A percentile compares a stretch with the other conserved stretches of the same genome.
phyloP scores from a whole-genome alignment of 305 asterid species.

The Withania somnifera region DNA sequence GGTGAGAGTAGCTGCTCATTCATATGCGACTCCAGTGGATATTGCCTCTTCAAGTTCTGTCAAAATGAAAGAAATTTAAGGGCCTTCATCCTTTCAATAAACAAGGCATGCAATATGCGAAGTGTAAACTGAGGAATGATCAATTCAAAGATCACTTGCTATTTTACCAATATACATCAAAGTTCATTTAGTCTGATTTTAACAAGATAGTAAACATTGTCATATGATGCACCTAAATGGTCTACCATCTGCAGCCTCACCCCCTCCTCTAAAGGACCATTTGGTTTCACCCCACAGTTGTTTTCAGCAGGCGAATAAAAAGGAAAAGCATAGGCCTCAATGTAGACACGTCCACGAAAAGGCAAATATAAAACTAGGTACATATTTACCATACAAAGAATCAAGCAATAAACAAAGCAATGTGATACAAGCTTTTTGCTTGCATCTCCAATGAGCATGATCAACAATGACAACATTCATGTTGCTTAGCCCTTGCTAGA shows the following conservation, averaged over 20 bases:
- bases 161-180: neutral
- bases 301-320: neutral
- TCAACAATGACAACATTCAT: neutral
- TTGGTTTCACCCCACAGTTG: neutral
- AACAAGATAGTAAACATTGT: neutral
- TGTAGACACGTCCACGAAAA: neutral
- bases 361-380: neutral
- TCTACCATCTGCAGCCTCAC: neutral
- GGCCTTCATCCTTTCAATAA: neutral
- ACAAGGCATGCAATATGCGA: neutral
- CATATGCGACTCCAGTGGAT: slow-evolving; percentile 54
- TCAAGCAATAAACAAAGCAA: neutral
- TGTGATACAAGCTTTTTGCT: neutral
- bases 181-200: neutral
- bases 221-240: neutral
- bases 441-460: neutral
- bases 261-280: neutral
- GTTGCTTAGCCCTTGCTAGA: neutral
- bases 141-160: neutral
- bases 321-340: neutral
- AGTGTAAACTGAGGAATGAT: neutral
- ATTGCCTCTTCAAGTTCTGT: slow-evolving; percentile 50
- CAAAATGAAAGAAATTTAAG: neutral
- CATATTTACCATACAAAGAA: neutral
- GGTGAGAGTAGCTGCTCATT: slow-evolving; percentile 44